Evolutionary conservation across 257 asterid species (phyloP), one percentile per base, ranked within the genome.

Genomic region (Knoxia roxburghii): DNA sequence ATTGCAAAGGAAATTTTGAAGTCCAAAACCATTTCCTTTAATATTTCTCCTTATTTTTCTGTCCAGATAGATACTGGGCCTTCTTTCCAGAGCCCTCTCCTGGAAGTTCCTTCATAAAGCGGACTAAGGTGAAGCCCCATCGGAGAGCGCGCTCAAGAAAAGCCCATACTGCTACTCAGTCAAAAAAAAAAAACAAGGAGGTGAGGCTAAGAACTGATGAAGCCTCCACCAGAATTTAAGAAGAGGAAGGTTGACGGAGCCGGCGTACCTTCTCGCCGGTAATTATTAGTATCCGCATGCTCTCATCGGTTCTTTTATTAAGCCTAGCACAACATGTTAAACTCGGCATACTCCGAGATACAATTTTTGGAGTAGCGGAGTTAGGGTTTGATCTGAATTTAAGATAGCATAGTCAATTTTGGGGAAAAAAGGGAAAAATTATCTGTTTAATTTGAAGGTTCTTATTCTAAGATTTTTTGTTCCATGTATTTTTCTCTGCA

Each of bases 231-330:
- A 6, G 73, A 61, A 17, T 71, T 80, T 27, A 87, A 83, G 84
- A 80, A 79, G 81, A 73, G 74, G 82, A 87, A 78, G 71, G 63
- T 75, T 37, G 81, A 79, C 3, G 68, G 68, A 41, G 41, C 56
- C 39, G 73, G 72, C 27, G 39, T 71, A 17, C 35, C 49, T 37
- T 56, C 77, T 45, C 64, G 32, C 69, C 67, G 87, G 90, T 82
- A 78, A 74, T 78, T 61, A 40, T n/a, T n/a, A n/a, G 40, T 43
- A 5, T 33, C 62, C 24, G 37, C 1, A 59, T 24, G 29, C 1
- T n/a, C 6, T 33, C 48, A 49, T 0, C 50, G 11, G 0, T 23
- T 1, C 20, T 64, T 2, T 24, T 4, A 10, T 5, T 33, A 7
- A 4, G 7, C 11, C 17, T 49, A 2, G 11, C 48, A 5, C 4